Conservation (phyloP, 345 rosid genomes). For the Capsella bursapastoris region DNA sequence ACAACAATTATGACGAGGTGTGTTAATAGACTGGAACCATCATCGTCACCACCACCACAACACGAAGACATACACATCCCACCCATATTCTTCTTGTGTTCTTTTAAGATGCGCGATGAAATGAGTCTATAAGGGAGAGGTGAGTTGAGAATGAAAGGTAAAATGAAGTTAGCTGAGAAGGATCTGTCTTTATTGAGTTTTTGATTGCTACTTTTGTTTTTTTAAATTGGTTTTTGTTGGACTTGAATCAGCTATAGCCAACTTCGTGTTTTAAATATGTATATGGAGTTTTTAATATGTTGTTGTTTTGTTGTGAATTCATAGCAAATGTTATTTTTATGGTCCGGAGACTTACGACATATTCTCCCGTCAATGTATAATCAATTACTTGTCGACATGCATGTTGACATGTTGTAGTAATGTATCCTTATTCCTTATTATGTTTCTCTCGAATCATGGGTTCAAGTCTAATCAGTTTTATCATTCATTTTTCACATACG, state of each 20-base stretch:
- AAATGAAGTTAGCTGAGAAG: constrained; percentile 32
- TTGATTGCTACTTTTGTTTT: neutral
- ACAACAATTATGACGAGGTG: constrained; percentile 46
- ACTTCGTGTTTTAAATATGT: constrained; percentile 9
- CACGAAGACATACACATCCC: constrained; percentile 48
- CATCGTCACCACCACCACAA: constrained; percentile 38
- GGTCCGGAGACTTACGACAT: constrained; percentile 10
- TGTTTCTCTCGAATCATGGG: neutral
- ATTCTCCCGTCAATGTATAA: constrained; percentile 6
- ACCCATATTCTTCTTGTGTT: constrained; percentile 37
- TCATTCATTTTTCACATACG: too few species aligned
- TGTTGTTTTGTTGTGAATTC: neutral
- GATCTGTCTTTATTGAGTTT: constrained; percentile 37
- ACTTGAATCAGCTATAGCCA: constrained; percentile 22
- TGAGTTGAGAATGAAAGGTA: neutral
- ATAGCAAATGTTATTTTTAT: neutral
- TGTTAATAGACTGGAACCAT: constrained; percentile 18
- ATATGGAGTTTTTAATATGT: neutral
- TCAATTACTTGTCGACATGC: constrained; percentile 13
- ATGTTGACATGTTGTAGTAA: constrained; percentile 31
- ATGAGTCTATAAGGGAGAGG: neutral
- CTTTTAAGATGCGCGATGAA: neutral
- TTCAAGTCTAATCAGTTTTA: neutral
- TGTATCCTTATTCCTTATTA: neutral
- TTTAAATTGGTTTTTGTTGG: constrained; percentile 20